Base-by-base conservation (phyloP, 78 protist genomes). In the Emiliania huxleyi region DNA sequence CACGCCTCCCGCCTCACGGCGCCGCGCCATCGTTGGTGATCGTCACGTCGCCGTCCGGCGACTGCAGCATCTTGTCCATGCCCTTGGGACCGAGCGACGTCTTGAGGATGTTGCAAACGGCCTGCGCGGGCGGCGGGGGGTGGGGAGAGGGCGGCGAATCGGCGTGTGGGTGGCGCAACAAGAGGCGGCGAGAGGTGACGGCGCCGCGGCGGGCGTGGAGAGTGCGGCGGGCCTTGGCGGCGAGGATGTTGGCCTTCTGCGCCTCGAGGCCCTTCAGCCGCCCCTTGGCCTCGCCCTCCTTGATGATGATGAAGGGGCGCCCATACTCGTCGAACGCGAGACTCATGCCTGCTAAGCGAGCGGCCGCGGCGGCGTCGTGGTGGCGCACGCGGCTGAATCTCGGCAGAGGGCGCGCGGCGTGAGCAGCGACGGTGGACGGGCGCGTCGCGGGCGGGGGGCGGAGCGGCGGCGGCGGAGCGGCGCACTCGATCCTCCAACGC, bases 1-100 rank as follows among this genome's bases (percentile, higher is more conserved):
- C n/a, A n/a, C n/a, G n/a, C n/a, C n/a, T n/a, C n/a, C n/a, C n/a
- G n/a, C n/a, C n/a, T n/a, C n/a, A n/a, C n/a, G n/a, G n/a, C n/a
- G n/a, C n/a, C n/a, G 85, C 46, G 37, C 99, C 99, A 93, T 99
- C 99, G 94, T 99, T 99, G 46, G 99, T 97, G 48, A 98, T 96
- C 1, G 98, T 95, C 33, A 99, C 99, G 0, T 98, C 99, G 21
- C 99, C 99, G 77, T 99, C 99, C 23, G 98, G 97, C 44, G 93
- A 52, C n/a, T 98, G 98, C 35, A 99, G 83, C 92, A 98, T 97
- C 96, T 99, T 99, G 95, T 99, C 99, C 83, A 35, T 23, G 18
- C 99, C 98, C 48, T 49, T 92, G 33, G 94, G 94, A 0, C 99
- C 99, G 26, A 99, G 96, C 22, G 99, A 98, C 22, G 99, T 96